Conservation (phyloP, 2,329 filamentous ascomycete species). For the Neurospora sp. region DNA sequence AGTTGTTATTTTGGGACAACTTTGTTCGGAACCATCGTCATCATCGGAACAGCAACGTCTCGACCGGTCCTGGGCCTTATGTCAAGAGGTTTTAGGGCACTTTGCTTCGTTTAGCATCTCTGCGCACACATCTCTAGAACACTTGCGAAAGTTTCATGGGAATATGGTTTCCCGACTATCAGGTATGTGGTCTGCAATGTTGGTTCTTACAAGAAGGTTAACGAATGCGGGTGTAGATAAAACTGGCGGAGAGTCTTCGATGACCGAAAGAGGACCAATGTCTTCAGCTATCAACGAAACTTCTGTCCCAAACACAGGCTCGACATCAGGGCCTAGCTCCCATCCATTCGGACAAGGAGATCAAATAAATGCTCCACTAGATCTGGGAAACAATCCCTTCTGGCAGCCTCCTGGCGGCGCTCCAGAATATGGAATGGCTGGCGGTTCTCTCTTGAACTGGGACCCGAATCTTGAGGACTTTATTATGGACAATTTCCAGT, state of each 20-base stretch:
- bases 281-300: neutral
- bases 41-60: constrained; percentile 8
- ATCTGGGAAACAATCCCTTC: constrained; percentile 6
- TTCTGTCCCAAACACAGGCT: neutral
- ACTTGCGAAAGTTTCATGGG: constrained; percentile 10
- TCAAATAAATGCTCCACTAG: neutral
- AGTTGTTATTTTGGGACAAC: constrained; percentile 12
- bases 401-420: constrained; percentile 6
- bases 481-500: neutral
- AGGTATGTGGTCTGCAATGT: constrained; percentile 3
- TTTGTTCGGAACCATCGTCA: constrained; percentile 5
- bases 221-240: neutral
- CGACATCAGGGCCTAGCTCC: neutral
- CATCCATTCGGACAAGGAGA: neutral
- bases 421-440: constrained; percentile 6
- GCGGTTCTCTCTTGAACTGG: constrained; percentile 11
- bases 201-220: neutral
- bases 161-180: constrained; percentile 10
- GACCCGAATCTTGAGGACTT: constrained; percentile 10
- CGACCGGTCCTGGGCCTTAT: constrained; percentile 10
- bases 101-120: constrained; percentile 15
- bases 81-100: constrained; percentile 10
- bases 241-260: neutral
- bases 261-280: neutral
- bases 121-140: constrained; percentile 10